Evolutionary conservation across 495 filamentous ascomycete genomes (phyloP).

Genomic region (Tuber aestivum): DNA sequence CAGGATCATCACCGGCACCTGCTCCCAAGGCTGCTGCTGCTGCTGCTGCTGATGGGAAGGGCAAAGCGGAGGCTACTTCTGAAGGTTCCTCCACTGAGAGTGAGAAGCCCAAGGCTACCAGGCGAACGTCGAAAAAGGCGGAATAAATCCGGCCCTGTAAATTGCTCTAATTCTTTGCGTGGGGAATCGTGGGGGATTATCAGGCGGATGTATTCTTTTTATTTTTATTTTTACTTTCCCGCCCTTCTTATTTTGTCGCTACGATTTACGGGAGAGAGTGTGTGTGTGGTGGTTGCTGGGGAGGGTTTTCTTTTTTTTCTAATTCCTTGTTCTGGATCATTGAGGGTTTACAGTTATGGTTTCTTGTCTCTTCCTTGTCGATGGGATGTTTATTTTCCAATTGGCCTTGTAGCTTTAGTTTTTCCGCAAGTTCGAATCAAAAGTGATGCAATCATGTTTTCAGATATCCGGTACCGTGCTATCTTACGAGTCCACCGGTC

Average conservation of each 20-base stretch:
- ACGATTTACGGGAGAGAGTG: not conserved
- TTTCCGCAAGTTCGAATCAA: not conserved
- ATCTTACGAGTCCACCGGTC: not conserved
- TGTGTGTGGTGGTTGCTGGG: not conserved
- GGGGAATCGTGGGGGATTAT: not conserved
- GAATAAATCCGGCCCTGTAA: conserved; percentile 30
- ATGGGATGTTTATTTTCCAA: not conserved
- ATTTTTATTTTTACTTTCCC: not conserved
- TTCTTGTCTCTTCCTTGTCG: not conserved
- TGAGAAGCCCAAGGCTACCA: conserved; percentile 39
- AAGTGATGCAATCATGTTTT: not conserved
- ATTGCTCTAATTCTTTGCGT: conserved; percentile 31
- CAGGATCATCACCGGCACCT: conserved; percentile 46
- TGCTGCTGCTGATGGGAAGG: conserved; percentile 39
- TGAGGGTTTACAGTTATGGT: not conserved
- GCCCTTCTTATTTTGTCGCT: not conserved
- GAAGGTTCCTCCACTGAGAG: conserved; percentile 34
- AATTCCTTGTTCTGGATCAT: not conserved
- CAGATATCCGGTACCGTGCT: not conserved
- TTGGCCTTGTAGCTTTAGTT: conserved; percentile 4
- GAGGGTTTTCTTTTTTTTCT: not conserved
- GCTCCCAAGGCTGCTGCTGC: conserved; percentile 31
- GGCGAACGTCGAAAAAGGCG: conserved; percentile 40
- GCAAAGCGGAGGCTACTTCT: conserved; percentile 27
- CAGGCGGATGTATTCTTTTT: not conserved